Percentiles rank a stretch among this genome's conserved stretches.
These are phyloP conservation scores for Lactifluus piperatus DNA, from an alignment of 768 basidiomycete species.

Conservation along the genomic window DNA sequence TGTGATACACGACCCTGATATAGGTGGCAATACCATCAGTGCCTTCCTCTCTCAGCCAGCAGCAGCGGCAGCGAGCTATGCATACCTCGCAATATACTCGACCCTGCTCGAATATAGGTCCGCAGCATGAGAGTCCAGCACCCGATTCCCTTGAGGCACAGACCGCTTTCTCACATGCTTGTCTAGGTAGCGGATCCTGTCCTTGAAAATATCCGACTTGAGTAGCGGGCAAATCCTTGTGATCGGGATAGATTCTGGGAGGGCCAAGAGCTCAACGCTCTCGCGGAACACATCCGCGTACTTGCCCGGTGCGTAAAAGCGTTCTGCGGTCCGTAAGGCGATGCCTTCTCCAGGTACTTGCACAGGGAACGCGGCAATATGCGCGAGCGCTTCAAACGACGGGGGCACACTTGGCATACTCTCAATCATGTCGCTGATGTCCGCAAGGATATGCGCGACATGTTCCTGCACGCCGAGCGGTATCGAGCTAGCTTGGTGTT, in stretches of 20 bases:
- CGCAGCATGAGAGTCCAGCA: conserved; percentile 2
- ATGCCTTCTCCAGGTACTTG: background rate
- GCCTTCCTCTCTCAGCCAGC: background rate
- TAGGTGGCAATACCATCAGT: background rate
- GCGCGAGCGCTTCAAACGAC: conserved; percentile 4
- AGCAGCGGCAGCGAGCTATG: background rate
- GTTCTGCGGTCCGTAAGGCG: background rate
- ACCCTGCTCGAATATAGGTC: conserved; percentile 14
- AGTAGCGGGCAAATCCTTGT: conserved; percentile 10
- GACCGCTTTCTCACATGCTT: conserved; percentile 2
- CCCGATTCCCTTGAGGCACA: background rate
- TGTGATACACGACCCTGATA: conserved; percentile 7
- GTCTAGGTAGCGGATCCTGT: conserved; percentile 10
- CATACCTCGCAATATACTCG: conserved; percentile 13
- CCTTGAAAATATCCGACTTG: conserved; percentile 10
- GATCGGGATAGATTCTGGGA: conserved; percentile 3
- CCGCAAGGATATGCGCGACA: conserved; percentile 17
- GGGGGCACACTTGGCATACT: background rate
- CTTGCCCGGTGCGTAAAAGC: conserved; percentile 21
- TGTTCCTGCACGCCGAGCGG: background rate
- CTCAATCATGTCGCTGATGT: conserved; percentile 10
- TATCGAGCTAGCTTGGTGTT: background rate
- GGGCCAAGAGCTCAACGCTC: conserved; percentile 11
- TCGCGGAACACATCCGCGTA: conserved; percentile 13
- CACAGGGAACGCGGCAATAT: conserved; percentile 15